Base-by-base conservation (phyloP, 768 basidiomycete genomes). In the Boletus subcaerulescens region DNA sequence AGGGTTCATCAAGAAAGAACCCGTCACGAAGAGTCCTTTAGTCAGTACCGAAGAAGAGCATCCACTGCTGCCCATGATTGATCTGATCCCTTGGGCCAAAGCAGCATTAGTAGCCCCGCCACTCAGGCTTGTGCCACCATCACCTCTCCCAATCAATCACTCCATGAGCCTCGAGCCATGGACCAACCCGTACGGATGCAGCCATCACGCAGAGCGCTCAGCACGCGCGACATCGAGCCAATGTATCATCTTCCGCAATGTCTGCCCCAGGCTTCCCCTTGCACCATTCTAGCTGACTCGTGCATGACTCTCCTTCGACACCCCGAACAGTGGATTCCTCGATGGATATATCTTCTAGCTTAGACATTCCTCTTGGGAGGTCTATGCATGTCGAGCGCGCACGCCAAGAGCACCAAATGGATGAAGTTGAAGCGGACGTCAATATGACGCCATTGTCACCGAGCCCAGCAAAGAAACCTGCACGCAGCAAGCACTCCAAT, bases 21-120 rank as follows among this genome's bases (percentile, higher is more conserved):
- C 86, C 9, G 91, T 93, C 26, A 83, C 84, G 26, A 91, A 87
- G 75, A 91, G 89, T 62, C 91, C 91, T 20, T 93, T 53, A 9
- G 51, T 62, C 36, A 59, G 49, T 24, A 38, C 48, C 14, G 62
- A 65, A 56, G 70, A 72, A 55, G 71, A 73, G 41, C 60, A 64
- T 8, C 59, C 65, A 35, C 68, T 70, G 6, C 62, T 63, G 29
- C 26, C 26, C 26, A 26, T 26, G 26, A 26, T 26, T 26, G 26
- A 26, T 26, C 26, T 26, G 26, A 59, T 66, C 36, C 65, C 68
- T 44, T 58, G 26, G 26, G 26, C 73, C 35, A 68, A 72, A 40
- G 33, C 42, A 8, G 44, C 35, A 1, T 47, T 31, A 35, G 40
- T 31, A 36, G 22, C 46, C 22, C 52, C 50, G 45, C 45, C 57